Percentiles rank a stretch among this genome's conserved stretches.
These are phyloP conservation scores for Collybia nuda DNA, from an alignment of 768 basidiomycete genomes.

Conservation along the genomic window DNA sequence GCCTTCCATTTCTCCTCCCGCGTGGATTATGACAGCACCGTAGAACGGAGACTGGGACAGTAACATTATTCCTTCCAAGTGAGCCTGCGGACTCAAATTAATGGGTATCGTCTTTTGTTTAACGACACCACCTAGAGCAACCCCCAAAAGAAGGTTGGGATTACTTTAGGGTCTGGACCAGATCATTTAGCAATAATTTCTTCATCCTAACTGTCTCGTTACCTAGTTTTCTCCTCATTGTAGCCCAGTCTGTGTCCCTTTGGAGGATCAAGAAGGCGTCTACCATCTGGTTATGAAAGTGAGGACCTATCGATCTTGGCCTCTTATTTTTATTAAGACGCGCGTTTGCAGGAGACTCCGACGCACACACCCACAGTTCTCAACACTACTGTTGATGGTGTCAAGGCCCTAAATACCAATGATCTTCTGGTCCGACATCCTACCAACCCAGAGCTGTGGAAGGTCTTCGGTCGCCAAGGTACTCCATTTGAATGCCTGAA, in stretches of 20 bases:
- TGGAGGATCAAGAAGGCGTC: neutral
- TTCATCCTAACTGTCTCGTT: neutral
- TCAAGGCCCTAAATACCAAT: slow-evolving; percentile 25
- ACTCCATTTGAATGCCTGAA: neutral
- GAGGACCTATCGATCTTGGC: neutral
- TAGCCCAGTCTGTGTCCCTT: neutral
- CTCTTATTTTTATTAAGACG: neutral
- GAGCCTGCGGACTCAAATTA: too few relatives aligned
- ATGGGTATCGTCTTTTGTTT: neutral
- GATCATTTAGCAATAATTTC: neutral
- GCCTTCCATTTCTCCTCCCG: neutral
- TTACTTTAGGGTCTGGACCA: slow-evolving; percentile 4
- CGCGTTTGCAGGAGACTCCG: neutral
- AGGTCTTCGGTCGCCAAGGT: slow-evolving; percentile 25
- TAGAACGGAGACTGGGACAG: slow-evolving; percentile 13
- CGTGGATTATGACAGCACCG: neutral
- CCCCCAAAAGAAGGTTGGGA: slow-evolving; percentile 7
- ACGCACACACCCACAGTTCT: slow-evolving; percentile 18
- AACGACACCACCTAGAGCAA: neutral
- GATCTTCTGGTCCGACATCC: slow-evolving; percentile 37
- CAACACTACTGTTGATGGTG: slow-evolving; percentile 24
- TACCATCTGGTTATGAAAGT: slow-evolving; percentile 1
- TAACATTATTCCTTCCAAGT: slow-evolving; percentile 5
- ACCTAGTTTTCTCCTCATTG: neutral
- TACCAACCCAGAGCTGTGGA: slow-evolving; percentile 25